Evolutionary conservation across 768 basidiomycete species (phyloP), one percentile per base, ranked within the genome.

Genomic region (Hygrocybe punicea): DNA sequence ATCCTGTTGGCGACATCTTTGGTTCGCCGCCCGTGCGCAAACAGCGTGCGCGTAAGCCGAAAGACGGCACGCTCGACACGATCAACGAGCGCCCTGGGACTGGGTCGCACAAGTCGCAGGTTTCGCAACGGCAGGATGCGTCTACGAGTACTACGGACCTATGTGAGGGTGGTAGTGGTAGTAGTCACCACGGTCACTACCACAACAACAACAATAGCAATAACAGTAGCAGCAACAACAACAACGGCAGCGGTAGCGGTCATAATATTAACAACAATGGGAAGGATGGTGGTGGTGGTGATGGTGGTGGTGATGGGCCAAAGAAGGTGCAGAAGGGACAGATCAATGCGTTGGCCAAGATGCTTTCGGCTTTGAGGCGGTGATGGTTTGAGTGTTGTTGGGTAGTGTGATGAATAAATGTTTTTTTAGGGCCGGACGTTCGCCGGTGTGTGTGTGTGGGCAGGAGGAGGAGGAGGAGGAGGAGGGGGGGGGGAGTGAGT

Each of bases 321-420:
- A 82, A 90, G 80, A 92, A 89, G 75, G 87, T 90, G 66, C 86
- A 91, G 76, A 93, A 87, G 73, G 89, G 87, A 48, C 93, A 94
- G 78, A 93, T 93, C 74, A 86, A 86, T 65, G 83, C 90, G 40
- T 78, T 95, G 64, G 92, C 92, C 57, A 94, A 94, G 85, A 91
- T 95, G 90, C 76, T 94, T 57, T 91, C 86, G 56, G 87, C 88
- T 51, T 71, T 91, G 72, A 80, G 87, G 66, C 85, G 85, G 66
- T 89, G 69, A 79, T 3, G 23, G 14, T 2, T 10, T 45, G n/a
- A n/a, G n/a, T n/a, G n/a, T n/a, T n/a, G n/a, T n/a, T n/a, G n/a
- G n/a, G n/a, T n/a, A n/a, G n/a, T n/a, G n/a, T n/a, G n/a, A n/a
- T n/a, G n/a, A n/a, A n/a, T n/a, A 8, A 8, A 29, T 29, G 4